A percentile compares a stretch with the other conserved stretches of the same genome.
Evolutionary conservation across 2,329 filamentous ascomycete species (phyloP).

Genomic region (Colletotrichum sp.): DNA sequence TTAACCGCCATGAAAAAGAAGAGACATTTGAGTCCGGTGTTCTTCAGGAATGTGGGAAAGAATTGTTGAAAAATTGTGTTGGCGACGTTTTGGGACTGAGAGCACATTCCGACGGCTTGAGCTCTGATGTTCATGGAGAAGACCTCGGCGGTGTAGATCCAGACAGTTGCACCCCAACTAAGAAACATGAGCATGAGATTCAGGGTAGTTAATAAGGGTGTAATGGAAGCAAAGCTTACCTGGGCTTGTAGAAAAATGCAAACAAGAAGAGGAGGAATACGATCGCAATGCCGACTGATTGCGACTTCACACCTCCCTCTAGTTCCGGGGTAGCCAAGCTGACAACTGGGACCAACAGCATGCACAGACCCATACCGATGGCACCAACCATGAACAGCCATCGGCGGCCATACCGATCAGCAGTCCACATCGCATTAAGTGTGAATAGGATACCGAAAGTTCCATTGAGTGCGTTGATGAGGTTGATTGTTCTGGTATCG

Average conservation of each 20-base stretch:
- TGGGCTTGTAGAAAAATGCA: slow-evolving; percentile 72
- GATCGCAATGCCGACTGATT: slow-evolving; percentile 68
- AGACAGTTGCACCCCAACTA: slow-evolving; percentile 57
- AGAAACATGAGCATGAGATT: background rate
- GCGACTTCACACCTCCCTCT: slow-evolving; percentile 56
- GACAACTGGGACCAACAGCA: slow-evolving; percentile 57
- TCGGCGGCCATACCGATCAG: slow-evolving; percentile 70
- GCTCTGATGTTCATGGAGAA: slow-evolving; percentile 75
- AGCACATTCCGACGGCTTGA: slow-evolving; percentile 71
- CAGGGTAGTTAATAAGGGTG: too few species aligned
- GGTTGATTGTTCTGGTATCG: slow-evolving; percentile 59
- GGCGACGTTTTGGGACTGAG: slow-evolving; percentile 65
- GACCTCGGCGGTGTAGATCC: slow-evolving; percentile 74
- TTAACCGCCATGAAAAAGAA: slow-evolving; percentile 45
- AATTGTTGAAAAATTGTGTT: slow-evolving; percentile 73
- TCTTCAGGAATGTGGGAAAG: slow-evolving; percentile 70
- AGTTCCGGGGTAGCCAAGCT: slow-evolving; percentile 52
- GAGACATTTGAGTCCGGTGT: slow-evolving; percentile 49
- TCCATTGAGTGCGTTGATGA: slow-evolving; percentile 72
- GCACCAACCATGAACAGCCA: slow-evolving; percentile 69
- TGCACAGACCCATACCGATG: slow-evolving; percentile 68
- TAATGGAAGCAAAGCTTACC: slow-evolving; percentile 48
- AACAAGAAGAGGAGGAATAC: slow-evolving; percentile 72
- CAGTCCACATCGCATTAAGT: slow-evolving; percentile 70
- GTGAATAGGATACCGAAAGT: slow-evolving; percentile 73